These are phyloP conservation scores for Dendryphion nanum DNA, from an alignment of 2,329 filamentous ascomycete genomes.

Conservation along the genomic window DNA sequence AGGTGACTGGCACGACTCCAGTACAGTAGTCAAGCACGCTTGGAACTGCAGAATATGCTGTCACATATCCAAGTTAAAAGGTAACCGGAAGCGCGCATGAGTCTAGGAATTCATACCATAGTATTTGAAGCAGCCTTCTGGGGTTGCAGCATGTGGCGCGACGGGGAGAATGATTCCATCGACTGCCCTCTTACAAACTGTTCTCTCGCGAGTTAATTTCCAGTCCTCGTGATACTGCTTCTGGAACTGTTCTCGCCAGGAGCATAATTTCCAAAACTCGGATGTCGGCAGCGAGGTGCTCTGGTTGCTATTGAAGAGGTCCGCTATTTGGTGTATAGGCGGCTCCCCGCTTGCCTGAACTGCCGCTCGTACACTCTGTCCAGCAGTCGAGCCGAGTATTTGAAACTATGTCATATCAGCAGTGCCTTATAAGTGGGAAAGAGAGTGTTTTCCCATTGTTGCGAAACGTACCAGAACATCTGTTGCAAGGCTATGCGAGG, in stretches of 20 bases:
- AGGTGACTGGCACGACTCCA: background rate
- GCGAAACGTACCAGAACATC: background rate
- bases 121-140: background rate
- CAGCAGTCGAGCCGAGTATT: background rate
- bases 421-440: too few species aligned
- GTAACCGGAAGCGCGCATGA: too few species aligned
- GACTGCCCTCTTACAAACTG: background rate
- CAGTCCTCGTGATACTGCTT: background rate
- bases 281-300: background rate
- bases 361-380: background rate
- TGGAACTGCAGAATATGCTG: background rate
- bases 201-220: background rate
- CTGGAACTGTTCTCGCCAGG: background rate
- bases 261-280: conserved; percentile 1
- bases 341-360: background rate
- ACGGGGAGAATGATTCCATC: background rate
- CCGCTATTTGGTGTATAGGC: background rate
- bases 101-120: background rate
- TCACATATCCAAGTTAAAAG: background rate
- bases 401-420: too few species aligned
- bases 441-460: too few species aligned
- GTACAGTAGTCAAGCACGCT: background rate
- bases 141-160: background rate
- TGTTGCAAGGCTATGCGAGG: background rate
- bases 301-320: background rate